Conservation (phyloP, 2,329 filamentous ascomycete genomes). For the Talaromyces sp. region DNA sequence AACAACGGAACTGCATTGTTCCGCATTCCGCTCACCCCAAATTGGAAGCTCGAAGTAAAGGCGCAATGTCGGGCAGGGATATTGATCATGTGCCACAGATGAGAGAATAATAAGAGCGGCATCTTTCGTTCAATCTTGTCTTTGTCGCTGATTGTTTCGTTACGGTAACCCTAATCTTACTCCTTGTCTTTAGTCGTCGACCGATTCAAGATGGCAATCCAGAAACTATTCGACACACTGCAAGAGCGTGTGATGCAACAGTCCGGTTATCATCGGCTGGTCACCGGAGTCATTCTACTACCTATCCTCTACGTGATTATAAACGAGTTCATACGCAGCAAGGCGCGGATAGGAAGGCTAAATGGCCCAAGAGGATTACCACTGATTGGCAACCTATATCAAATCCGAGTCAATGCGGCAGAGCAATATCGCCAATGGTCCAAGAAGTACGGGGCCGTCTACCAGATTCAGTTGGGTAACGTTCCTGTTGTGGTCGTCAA, state of each 20-base stretch:
- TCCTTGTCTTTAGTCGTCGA: neutral
- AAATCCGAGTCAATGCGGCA: slow-evolving; percentile 56
- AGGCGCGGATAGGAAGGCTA: neutral
- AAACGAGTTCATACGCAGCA: neutral
- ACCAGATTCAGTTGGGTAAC: slow-evolving; percentile 59
- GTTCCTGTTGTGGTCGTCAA: slow-evolving; percentile 58
- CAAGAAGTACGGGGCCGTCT: slow-evolving; percentile 51
- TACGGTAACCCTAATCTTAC: neutral
- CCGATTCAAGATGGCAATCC: neutral
- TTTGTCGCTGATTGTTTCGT: neutral
- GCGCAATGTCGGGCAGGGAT: neutral
- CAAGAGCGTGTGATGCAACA: neutral
- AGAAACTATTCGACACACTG: neutral
- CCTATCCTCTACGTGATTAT: neutral
- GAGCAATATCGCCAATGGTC: slow-evolving; percentile 59
- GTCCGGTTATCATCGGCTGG: neutral
- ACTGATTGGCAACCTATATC: slow-evolving; percentile 56
- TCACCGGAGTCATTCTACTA: neutral
- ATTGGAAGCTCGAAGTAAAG: neutral
- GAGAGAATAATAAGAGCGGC: neutral
- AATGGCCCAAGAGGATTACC: slow-evolving; percentile 35
- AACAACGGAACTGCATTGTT: neutral
- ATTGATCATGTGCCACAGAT: neutral
- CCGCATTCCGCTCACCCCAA: neutral
- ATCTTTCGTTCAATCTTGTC: neutral